A percentile compares a stretch with the other conserved stretches of the same genome.
These are phyloP conservation scores for Rhizophlyctis rosea DNA, from an alignment of 192 early-diverging fungal genomes.

Conservation along the genomic window DNA sequence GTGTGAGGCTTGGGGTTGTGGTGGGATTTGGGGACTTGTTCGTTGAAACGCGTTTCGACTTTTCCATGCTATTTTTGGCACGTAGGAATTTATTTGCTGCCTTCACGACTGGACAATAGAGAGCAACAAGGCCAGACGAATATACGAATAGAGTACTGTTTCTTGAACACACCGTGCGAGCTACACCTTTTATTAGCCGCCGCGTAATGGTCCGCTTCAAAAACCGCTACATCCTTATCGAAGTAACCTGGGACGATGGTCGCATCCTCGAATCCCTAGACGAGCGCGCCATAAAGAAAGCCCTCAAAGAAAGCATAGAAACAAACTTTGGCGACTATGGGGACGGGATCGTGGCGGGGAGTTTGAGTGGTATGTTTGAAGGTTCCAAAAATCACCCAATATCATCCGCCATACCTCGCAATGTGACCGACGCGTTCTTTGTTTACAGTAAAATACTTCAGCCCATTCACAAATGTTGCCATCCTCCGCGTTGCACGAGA, in stretches of 20 bases:
- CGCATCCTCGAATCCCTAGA: slow-evolving; percentile 13
- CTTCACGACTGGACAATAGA: too few relatives aligned
- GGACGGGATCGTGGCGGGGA: background rate
- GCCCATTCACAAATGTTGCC: slow-evolving; percentile 26
- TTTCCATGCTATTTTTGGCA: too few relatives aligned
- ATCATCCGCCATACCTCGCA: background rate
- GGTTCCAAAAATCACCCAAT: background rate
- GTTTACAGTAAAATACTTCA: slow-evolving; percentile 32
- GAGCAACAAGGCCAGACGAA: too few relatives aligned
- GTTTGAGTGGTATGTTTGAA: slow-evolving; percentile 12
- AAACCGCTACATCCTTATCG: slow-evolving; percentile 33
- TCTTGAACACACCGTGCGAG: too few relatives aligned
- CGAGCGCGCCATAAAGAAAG: slow-evolving; percentile 5
- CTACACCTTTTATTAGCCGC: too few relatives aligned
- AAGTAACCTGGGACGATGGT: slow-evolving; percentile 14
- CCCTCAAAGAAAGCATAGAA: slow-evolving; percentile 19
- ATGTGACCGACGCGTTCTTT: background rate
- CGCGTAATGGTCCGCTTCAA: slow-evolving; percentile 33
- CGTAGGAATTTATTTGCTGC: too few relatives aligned
- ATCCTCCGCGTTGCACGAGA: slow-evolving; percentile 35
- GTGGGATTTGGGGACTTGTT: too few relatives aligned
- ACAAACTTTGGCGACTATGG: slow-evolving; percentile 30
- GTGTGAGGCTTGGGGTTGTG: too few relatives aligned
- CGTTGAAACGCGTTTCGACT: too few relatives aligned
- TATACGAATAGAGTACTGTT: too few relatives aligned